phyloP scores from a whole-genome alignment of 306 rosid genomes.

The Rosa persica region DNA sequence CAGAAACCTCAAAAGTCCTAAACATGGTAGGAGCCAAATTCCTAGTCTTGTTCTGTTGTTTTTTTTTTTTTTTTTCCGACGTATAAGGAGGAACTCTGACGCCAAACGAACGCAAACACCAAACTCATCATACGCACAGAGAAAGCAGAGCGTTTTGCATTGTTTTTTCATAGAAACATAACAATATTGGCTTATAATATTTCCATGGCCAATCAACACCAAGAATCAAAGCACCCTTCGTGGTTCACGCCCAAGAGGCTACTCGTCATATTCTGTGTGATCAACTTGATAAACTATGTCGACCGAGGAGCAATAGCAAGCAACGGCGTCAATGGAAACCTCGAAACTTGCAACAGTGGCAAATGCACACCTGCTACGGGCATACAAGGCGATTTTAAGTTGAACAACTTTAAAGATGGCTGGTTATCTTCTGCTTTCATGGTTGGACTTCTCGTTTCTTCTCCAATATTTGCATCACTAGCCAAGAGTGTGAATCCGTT shows the following conservation, averaged over 20 bases:
- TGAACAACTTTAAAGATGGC: conserved; percentile 89
- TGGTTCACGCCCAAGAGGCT: conserved; percentile 92
- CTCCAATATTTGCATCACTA: conserved; percentile 84
- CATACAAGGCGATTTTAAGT: conserved; percentile 89
- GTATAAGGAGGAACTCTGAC: too few relatives aligned
- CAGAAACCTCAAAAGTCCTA: neutral
- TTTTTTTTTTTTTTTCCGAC: neutral
- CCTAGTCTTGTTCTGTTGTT: neutral
- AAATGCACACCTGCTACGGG: conserved; percentile 71
- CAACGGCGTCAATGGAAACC: conserved; percentile 87
- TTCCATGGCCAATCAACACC: neutral
- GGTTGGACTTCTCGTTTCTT: conserved; percentile 92
- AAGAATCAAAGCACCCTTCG: conserved; percentile 35
- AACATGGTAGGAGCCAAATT: neutral
- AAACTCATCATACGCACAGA: neutral
- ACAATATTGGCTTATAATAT: too few relatives aligned
- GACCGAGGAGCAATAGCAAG: conserved; percentile 94
- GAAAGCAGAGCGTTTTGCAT: too few relatives aligned
- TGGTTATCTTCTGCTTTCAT: conserved; percentile 84
- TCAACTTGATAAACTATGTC: conserved; percentile 76
- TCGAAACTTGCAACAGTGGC: conserved; percentile 57
- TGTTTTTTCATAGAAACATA: neutral
- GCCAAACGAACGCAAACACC: too few relatives aligned
- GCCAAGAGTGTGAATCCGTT: conserved; percentile 81
- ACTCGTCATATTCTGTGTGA: conserved; percentile 64